Percentiles rank a stretch among this genome's conserved stretches.
These are phyloP conservation scores for Claviceps pusilla DNA, from an alignment of 2,329 filamentous ascomycete species.

Conservation along the genomic window DNA sequence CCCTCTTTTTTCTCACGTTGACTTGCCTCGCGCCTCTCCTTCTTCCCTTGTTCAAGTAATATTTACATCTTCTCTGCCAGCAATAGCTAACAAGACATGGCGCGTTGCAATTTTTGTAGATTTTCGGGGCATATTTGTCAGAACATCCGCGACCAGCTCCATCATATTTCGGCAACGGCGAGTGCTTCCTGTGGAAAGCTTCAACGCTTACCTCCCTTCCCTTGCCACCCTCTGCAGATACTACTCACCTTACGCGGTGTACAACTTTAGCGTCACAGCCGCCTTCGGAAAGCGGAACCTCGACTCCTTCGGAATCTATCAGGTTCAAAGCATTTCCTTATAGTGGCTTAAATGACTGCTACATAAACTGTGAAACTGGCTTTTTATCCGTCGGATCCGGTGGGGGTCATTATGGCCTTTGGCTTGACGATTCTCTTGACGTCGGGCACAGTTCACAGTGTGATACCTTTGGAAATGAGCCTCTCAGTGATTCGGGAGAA, in stretches of 20 bases:
- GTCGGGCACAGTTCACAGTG: conserved; percentile 71
- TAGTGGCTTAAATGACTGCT: conserved; percentile 89
- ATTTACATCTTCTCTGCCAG: neutral
- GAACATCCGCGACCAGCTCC: conserved; percentile 68
- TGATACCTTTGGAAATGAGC: conserved; percentile 89
- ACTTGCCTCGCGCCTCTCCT: neutral
- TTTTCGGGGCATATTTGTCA: conserved; percentile 89
- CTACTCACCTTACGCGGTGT: conserved; percentile 29
- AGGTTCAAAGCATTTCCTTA: conserved; percentile 97
- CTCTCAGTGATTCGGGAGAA: conserved; percentile 77
- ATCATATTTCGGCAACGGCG: conserved; percentile 89
- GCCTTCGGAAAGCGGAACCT: conserved; percentile 8
- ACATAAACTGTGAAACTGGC: conserved; percentile 77
- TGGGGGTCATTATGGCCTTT: conserved; percentile 83
- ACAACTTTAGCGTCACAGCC: conserved; percentile 18
- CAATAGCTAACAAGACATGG: neutral
- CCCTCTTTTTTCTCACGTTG: neutral
- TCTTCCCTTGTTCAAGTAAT: neutral
- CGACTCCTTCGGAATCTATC: conserved; percentile 48
- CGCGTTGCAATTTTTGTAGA: conserved; percentile 22
- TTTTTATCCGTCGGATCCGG: conserved; percentile 78
- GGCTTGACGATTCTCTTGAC: conserved; percentile 77
- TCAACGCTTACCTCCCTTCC: conserved; percentile 41
- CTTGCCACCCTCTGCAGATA: conserved; percentile 37
- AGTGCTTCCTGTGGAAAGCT: conserved; percentile 64